Evolutionary conservation across 108 stramenopile genomes (phyloP).

Genomic region (Pseudonitzschia pungens): DNA sequence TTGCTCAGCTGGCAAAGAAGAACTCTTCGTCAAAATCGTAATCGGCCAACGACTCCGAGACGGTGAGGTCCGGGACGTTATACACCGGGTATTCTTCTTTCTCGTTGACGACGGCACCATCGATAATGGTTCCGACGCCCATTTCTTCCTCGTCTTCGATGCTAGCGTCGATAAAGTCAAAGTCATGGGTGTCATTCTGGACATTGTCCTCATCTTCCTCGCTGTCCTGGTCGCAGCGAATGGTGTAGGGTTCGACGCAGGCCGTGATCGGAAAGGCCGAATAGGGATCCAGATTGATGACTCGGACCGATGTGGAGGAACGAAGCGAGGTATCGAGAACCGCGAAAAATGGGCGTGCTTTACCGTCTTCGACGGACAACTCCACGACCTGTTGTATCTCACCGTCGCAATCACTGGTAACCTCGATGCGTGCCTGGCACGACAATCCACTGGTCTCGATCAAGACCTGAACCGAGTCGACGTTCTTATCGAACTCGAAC

Average conservation of each 20-base stretch:
- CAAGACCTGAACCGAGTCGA: conserved; percentile 50
- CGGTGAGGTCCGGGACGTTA: not conserved
- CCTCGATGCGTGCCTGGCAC: conserved; percentile 58
- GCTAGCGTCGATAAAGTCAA: conserved; percentile 3
- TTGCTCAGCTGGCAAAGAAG: conserved; percentile 2
- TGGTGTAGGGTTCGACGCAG: conserved; percentile 48
- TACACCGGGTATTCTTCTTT: not conserved
- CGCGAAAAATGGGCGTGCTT: conserved; percentile 60
- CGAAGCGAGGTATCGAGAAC: conserved; percentile 59
- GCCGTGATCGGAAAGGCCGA: conserved; percentile 58
- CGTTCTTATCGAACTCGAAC: conserved; percentile 17
- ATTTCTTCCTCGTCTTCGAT: not conserved
- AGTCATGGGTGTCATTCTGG: not conserved
- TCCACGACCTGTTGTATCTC: conserved; percentile 61
- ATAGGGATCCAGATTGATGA: conserved; percentile 54
- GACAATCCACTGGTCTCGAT: conserved; percentile 60
- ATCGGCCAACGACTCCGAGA: not conserved
- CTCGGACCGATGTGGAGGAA: conserved; percentile 64
- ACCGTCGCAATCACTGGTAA: conserved; percentile 47
- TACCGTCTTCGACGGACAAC: conserved; percentile 57
- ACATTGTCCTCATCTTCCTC: not conserved
- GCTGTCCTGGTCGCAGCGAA: not conserved
- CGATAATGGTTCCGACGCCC: not conserved
- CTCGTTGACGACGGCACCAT: not conserved
- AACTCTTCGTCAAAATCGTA: conserved; percentile 9